These are phyloP conservation scores for Nicotiana sylvestris DNA, from an alignment of 257 asterid genomes.

Conservation along the genomic window DNA sequence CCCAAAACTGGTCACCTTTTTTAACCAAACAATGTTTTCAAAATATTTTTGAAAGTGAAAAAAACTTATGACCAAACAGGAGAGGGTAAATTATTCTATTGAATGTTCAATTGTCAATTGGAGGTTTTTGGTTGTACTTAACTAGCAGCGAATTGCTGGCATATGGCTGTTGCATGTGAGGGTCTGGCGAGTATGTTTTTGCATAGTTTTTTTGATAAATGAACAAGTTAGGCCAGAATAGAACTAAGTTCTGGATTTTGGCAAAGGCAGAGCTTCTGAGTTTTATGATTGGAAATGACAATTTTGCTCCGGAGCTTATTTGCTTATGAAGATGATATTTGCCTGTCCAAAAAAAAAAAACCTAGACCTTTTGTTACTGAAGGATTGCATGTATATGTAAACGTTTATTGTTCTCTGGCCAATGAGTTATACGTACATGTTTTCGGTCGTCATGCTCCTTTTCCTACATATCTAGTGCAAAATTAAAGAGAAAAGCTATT, in stretches of 20 bases:
- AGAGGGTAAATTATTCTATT: neutral
- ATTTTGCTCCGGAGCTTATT: neutral
- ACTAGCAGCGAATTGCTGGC: neutral
- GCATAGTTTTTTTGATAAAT: neutral
- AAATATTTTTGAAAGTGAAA: too few relatives aligned
- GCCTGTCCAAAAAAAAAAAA: neutral
- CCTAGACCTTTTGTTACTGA: neutral
- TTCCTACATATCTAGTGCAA: neutral
- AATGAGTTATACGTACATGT: neutral
- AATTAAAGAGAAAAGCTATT: neutral
- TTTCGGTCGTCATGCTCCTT: neutral
- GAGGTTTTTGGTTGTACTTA: neutral
- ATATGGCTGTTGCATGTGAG: neutral
- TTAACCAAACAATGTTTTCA: too few relatives aligned
- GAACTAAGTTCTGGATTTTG: neutral
- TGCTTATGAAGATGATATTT: neutral
- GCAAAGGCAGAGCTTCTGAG: neutral
- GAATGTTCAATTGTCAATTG: neutral
- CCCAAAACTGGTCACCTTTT: too few relatives aligned
- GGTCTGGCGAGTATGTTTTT: neutral
- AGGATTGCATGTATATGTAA: neutral
- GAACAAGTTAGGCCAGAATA: neutral
- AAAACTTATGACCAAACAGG: too few relatives aligned
- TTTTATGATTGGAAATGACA: neutral
- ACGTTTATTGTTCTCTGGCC: neutral